Evolutionary conservation across 1,139 yeast genomes (phyloP).

Genomic region (Hyphopichia buzzinii): DNA sequence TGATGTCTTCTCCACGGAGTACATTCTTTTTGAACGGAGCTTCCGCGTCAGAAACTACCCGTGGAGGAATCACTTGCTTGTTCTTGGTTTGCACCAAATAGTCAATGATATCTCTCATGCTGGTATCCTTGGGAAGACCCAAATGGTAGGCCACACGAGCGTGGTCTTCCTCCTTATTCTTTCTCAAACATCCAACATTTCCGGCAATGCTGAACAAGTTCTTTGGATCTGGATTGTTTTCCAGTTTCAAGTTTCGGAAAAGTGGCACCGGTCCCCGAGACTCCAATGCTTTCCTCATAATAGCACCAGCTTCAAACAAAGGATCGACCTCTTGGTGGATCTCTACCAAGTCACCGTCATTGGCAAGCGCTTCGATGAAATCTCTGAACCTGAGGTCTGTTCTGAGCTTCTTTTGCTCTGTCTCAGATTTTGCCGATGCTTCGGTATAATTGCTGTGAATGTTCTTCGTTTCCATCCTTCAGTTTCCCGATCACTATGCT

Average conservation of each 20-base stretch:
- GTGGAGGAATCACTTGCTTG: conserved; percentile 11
- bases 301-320: conserved; percentile 16
- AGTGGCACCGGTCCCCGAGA: conserved; percentile 13
- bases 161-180: conserved; percentile 11
- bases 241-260: conserved; percentile 14
- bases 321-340: conserved; percentile 16
- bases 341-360: conserved; percentile 16
- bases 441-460: too few species aligned
- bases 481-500: too few species aligned
- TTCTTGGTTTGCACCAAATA: conserved; percentile 17
- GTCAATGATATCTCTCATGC: conserved; percentile 34
- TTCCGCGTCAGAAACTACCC: conserved; percentile 4
- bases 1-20: conserved; percentile 12
- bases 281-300: conserved; percentile 16
- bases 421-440: too few species aligned
- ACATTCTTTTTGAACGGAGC: conserved; percentile 14
- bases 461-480: too few species aligned
- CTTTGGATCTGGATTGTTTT: conserved; percentile 8
- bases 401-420: conserved; percentile 11
- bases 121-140: conserved; percentile 13
- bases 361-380: conserved; percentile 12
- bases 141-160: conserved; percentile 18
- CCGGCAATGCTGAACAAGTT: conserved; percentile 13
- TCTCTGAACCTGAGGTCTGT: conserved; percentile 16
- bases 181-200: conserved; percentile 13